Conservation (phyloP, 2,329 filamentous ascomycete genomes). For the Arthrinium puccinioides region DNA sequence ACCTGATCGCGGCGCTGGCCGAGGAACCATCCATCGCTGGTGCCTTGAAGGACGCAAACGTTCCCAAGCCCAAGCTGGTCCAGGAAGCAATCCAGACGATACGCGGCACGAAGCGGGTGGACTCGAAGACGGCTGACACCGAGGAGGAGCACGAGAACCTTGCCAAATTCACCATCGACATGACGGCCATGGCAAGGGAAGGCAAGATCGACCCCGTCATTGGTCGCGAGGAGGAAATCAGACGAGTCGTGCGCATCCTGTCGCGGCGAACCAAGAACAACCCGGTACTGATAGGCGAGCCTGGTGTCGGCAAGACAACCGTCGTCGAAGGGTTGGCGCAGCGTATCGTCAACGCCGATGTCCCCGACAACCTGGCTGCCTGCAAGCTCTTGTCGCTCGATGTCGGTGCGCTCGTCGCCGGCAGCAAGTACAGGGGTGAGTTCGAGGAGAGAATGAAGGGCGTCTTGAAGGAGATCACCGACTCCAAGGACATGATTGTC, state of each 20-base stretch:
- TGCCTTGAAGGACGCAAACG: conserved; percentile 75
- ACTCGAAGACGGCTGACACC: conserved; percentile 91
- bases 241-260: conserved; percentile 83
- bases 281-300: conserved; percentile 93
- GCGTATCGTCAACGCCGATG: conserved; percentile 92
- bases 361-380: conserved; percentile 87
- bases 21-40: conserved; percentile 71
- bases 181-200: conserved; percentile 93
- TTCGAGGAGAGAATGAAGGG: conserved; percentile 99
- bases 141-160: conserved; percentile 93
- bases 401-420: conserved; percentile 88
- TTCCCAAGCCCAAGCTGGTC: conserved; percentile 85
- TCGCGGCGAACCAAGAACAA: conserved; percentile 97
- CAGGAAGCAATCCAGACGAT: conserved; percentile 88
- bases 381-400: conserved; percentile 94
- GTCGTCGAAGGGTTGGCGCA: conserved; percentile 94
- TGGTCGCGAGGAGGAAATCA: conserved; percentile 91
- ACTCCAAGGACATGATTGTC: conserved; percentile 93
- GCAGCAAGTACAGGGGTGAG: conserved; percentile 97
- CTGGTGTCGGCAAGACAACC: conserved; percentile 97
- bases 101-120: conserved; percentile 84
- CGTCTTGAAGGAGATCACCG: conserved; percentile 91
- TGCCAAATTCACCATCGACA: conserved; percentile 97
- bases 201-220: conserved; percentile 98
- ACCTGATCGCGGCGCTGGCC: conserved; percentile 77